Percentiles rank a stretch among this genome's conserved stretches.
Evolutionary conservation across 805 yeast species (phyloP).

Genomic region (Candida pseudoglaebosa): DNA sequence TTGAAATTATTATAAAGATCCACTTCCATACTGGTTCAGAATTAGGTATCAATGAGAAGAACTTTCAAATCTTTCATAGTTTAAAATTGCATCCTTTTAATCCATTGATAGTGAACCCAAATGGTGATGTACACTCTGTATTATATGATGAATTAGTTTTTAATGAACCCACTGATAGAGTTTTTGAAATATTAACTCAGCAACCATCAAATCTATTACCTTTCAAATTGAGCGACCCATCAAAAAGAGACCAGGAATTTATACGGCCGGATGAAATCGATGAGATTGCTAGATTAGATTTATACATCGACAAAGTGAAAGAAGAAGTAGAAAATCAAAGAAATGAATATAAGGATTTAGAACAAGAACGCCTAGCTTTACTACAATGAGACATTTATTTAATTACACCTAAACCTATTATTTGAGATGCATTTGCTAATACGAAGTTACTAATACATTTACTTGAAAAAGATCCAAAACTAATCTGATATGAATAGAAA

Average conservation of each 20-base stretch:
- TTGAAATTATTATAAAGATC: constrained; percentile 84
- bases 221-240: constrained; percentile 27
- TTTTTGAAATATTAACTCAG: constrained; percentile 72
- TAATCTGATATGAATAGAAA: too few species aligned
- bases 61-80: constrained; percentile 81
- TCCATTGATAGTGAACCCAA: constrained; percentile 33
- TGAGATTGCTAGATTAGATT: constrained; percentile 38
- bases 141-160: constrained; percentile 89
- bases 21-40: constrained; percentile 80
- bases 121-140: constrained; percentile 41
- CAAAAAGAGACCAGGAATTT: constrained; percentile 38
- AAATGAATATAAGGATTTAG: constrained; percentile 36
- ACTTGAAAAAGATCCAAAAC: too few species aligned
- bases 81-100: constrained; percentile 87
- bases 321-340: constrained; percentile 40
- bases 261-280: constrained; percentile 38
- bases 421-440: background rate
- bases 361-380: constrained; percentile 38
- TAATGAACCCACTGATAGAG: constrained; percentile 89
- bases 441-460: background rate
- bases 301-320: constrained; percentile 33
- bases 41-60: constrained; percentile 66
- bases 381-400: constrained; percentile 26
- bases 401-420: too few species aligned
- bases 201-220: constrained; percentile 60